Percentiles rank a stretch among this genome's conserved stretches.
Conservation (phyloP, 805 yeast genomes). For the Lachancea sp. region DNA sequence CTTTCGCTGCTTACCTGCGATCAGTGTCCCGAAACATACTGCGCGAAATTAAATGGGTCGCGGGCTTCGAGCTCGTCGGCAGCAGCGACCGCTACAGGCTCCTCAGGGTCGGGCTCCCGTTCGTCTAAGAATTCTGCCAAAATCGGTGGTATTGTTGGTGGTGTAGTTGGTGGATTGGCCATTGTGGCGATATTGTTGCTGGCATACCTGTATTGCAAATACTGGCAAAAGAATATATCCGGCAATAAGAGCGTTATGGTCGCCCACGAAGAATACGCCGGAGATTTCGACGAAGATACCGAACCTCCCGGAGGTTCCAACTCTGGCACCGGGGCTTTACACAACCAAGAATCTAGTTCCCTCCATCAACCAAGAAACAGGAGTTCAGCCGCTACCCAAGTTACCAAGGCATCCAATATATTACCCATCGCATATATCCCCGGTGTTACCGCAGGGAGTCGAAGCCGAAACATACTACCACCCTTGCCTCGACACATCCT, state of each 20-base stretch:
- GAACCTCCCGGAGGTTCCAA: slow-evolving; percentile 1
- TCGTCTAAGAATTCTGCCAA: slow-evolving; percentile 10
- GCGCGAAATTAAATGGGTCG: slow-evolving; percentile 31
- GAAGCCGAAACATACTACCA: slow-evolving; percentile 4
- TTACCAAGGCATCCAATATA: slow-evolving; percentile 79
- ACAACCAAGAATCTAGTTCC: not conserved
- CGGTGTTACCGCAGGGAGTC: slow-evolving; percentile 64
- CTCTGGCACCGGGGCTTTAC: slow-evolving; percentile 6
- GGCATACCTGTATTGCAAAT: slow-evolving; percentile 37
- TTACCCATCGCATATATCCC: slow-evolving; percentile 92
- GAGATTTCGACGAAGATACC: slow-evolving; percentile 11
- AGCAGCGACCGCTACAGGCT: not conserved
- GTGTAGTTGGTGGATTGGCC: slow-evolving; percentile 41
- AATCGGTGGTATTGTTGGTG: slow-evolving; percentile 70
- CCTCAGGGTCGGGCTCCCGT: slow-evolving; percentile 7
- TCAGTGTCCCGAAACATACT: slow-evolving; percentile 50
- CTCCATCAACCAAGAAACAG: slow-evolving; percentile 17
- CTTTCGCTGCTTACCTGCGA: slow-evolving; percentile 51
- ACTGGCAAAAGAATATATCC: slow-evolving; percentile 35
- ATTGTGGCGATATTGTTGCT: slow-evolving; percentile 33
- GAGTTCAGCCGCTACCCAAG: slow-evolving; percentile 53
- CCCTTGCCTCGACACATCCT: slow-evolving; percentile 21
- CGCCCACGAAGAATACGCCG: slow-evolving; percentile 27
- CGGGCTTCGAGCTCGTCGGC: not conserved
- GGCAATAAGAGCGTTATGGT: slow-evolving; percentile 17